Percentiles rank a stretch among this genome's conserved stretches.
Conservation (phyloP, 345 rosid species). For the Gossypium bickii region DNA sequence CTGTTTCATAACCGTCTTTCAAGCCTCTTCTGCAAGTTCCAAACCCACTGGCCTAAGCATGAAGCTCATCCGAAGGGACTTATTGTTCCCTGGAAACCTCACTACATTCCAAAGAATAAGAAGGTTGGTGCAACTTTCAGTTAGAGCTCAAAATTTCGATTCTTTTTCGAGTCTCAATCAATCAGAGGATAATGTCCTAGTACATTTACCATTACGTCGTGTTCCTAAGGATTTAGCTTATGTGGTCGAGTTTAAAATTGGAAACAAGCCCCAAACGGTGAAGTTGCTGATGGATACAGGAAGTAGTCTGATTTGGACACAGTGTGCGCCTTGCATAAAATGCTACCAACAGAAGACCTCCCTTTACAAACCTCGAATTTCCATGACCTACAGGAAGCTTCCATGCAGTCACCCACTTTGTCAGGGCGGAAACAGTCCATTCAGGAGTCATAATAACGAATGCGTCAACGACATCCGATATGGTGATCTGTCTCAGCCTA, state of each 20-base stretch:
- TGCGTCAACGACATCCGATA: neutral
- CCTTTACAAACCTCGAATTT: neutral
- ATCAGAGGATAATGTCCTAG: neutral
- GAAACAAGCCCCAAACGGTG: neutral
- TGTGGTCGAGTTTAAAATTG: neutral
- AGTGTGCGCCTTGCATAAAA: neutral
- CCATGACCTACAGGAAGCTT: neutral
- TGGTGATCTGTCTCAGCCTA: neutral
- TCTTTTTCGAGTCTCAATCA: too few relatives aligned
- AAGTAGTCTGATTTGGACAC: neutral
- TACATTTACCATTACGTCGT: neutral
- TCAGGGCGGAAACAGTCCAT: neutral
- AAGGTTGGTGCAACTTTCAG: neutral
- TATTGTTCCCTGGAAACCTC: neutral
- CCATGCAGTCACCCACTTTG: neutral
- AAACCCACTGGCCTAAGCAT: neutral
- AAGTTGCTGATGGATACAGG: neutral
- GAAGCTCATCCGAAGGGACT: neutral
- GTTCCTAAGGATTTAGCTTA: neutral
- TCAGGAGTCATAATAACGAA: neutral
- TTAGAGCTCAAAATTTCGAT: neutral
- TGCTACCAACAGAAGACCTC: neutral
- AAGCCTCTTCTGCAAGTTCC: neutral
- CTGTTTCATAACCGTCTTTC: neutral
- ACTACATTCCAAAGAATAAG: neutral